Evolutionary conservation across 331 rosid genomes (phyloP).

Genomic region (Malus hybrid): DNA sequence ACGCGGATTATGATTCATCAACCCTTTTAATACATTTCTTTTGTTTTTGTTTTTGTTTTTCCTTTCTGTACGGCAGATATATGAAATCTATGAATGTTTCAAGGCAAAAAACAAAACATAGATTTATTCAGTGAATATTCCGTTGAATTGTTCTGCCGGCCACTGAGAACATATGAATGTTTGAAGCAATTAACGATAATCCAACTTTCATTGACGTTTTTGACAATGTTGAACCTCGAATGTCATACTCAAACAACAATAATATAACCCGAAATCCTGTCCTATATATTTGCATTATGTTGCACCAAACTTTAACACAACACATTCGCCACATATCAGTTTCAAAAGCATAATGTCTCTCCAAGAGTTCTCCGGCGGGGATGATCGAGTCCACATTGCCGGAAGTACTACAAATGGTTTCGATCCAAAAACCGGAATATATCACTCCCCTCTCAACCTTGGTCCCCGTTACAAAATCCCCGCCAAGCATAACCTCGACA

Average conservation of each 20-base stretch:
- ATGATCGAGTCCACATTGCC: conserved; percentile 2
- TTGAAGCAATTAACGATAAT: neutral
- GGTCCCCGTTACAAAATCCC: conserved; percentile 32
- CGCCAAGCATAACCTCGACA: conserved; percentile 35
- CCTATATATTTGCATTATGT: neutral
- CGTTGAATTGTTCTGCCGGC: neutral
- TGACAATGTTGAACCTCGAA: neutral
- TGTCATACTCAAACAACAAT: neutral
- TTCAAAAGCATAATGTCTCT: neutral
- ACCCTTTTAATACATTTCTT: too few relatives aligned
- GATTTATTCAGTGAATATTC: neutral
- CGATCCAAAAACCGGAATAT: conserved; percentile 44
- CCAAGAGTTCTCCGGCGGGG: conserved; percentile 13
- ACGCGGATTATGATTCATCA: too few relatives aligned
- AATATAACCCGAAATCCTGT: neutral
- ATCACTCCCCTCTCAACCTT: conserved; percentile 39
- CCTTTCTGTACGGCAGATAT: too few relatives aligned
- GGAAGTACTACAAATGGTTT: conserved; percentile 40
- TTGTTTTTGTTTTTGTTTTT: too few relatives aligned
- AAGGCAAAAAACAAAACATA: neutral
- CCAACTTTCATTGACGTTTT: neutral
- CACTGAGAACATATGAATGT: neutral
- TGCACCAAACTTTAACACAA: neutral
- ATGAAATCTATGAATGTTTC: too few relatives aligned
- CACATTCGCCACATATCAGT: neutral